Percentiles rank a stretch among this genome's conserved stretches.
These are phyloP conservation scores for Cyberlindnera xylosilytica DNA, from an alignment of 805 yeast species.

Conservation along the genomic window DNA sequence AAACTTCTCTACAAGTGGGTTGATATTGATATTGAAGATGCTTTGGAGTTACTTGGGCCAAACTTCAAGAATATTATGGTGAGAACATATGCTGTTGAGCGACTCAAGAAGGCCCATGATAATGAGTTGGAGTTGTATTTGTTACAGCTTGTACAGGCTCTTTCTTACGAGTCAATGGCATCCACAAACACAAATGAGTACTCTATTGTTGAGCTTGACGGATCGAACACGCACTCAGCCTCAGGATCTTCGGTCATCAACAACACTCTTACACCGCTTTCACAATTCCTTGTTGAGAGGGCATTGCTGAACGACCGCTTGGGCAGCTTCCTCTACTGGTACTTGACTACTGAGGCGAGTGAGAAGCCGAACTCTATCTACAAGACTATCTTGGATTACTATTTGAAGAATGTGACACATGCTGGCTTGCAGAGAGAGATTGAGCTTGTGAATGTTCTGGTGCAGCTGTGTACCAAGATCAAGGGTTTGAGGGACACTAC, in stretches of 20 bases:
- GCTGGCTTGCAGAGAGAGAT: slow-evolving; percentile 53
- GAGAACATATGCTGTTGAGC: slow-evolving; percentile 82
- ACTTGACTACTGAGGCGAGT: slow-evolving; percentile 80
- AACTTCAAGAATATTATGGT: slow-evolving; percentile 70
- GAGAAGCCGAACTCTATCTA: slow-evolving; percentile 51
- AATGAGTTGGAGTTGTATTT: slow-evolving; percentile 78
- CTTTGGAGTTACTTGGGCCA: slow-evolving; percentile 80
- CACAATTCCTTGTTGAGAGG: slow-evolving; percentile 70
- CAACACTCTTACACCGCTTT: slow-evolving; percentile 53
- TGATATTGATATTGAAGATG: slow-evolving; percentile 78
- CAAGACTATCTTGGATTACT: slow-evolving; percentile 45
- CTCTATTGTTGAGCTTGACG: slow-evolving; percentile 35
- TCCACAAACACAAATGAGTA: slow-evolving; percentile 30
- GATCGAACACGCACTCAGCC: slow-evolving; percentile 17
- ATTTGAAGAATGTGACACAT: slow-evolving; percentile 33
- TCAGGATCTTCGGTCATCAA: slow-evolving; percentile 22
- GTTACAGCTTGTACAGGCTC: slow-evolving; percentile 87
- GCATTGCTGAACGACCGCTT: slow-evolving; percentile 62
- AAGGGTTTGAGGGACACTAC: slow-evolving; percentile 73
- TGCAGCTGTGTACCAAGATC: slow-evolving; percentile 60
- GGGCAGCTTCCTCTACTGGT: slow-evolving; percentile 90
- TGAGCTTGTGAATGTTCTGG: slow-evolving; percentile 61
- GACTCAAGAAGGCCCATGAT: slow-evolving; percentile 74
- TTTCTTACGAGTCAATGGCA: slow-evolving; percentile 61
- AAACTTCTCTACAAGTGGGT: slow-evolving; percentile 69